phyloP scores from a whole-genome alignment of 257 asterid genomes.

The Fraxinus pennsylvanica region DNA sequence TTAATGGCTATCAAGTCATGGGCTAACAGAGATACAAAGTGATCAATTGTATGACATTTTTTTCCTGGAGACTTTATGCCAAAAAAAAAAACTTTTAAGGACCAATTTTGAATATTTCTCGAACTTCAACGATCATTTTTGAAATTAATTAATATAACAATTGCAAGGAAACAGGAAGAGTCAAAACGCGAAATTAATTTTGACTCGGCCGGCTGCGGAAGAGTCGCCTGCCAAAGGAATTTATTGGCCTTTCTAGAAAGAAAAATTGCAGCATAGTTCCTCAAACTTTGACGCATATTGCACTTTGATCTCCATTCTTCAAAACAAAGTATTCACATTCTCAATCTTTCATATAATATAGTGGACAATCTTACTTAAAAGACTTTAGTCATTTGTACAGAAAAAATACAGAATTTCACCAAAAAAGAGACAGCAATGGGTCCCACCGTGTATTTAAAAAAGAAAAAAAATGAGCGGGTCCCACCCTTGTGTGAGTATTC shows the following conservation, averaged over 20 bases:
- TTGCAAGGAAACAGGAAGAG: neutral
- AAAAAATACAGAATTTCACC: no score
- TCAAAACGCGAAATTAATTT: neutral
- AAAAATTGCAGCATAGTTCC: neutral
- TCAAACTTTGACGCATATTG: neutral
- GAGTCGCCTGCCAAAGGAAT: neutral
- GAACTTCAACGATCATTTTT: neutral
- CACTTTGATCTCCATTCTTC: neutral
- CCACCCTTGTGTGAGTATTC: no score
- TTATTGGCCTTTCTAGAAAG: neutral
- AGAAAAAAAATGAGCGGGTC: no score
- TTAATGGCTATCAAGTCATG: no score
- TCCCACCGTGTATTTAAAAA: no score
- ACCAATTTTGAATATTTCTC: neutral
- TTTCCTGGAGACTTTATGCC: neutral
- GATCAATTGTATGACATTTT: no score
- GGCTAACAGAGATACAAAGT: no score
- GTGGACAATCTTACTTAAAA: neutral
- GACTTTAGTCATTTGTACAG: no score
- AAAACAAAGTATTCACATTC: neutral
- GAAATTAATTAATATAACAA: neutral
- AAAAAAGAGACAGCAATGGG: no score
- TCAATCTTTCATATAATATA: neutral
- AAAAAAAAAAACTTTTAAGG: no score
- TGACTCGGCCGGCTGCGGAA: conserved; percentile 16